Conservation (phyloP, 78 protist genomes). For the Dictyostelium purpureum region DNA sequence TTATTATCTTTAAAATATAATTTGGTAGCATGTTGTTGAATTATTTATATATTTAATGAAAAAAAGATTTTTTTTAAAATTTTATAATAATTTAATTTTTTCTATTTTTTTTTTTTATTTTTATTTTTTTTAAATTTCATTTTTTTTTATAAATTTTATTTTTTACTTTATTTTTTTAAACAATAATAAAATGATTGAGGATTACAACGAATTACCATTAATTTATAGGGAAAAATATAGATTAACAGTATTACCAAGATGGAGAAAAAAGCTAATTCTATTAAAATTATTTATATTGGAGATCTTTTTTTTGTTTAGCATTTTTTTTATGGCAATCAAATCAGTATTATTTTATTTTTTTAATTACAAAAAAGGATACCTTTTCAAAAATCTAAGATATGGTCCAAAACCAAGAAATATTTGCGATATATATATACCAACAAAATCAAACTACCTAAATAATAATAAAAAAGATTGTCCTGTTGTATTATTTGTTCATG, state of each 20-base stretch:
- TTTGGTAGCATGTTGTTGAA: too few relatives aligned
- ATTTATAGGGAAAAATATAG: background rate
- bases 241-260: constrained; percentile 4
- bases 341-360: background rate
- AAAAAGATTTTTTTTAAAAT: too few relatives aligned
- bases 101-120: too few relatives aligned
- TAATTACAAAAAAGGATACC: background rate
- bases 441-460: background rate
- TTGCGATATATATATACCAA: constrained; percentile 36
- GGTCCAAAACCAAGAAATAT: constrained; percentile 21
- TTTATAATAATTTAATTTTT: too few relatives aligned
- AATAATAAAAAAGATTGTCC: constrained; percentile 6
- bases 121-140: too few relatives aligned
- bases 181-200: background rate
- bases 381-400: constrained; percentile 38
- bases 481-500: constrained; percentile 33
- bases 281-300: background rate
- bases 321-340: background rate
- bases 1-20: background rate
- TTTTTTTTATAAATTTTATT: too few relatives aligned
- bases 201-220: background rate
- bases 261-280: constrained; percentile 5
- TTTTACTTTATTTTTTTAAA: too few relatives aligned
- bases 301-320: background rate
- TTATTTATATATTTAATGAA: too few relatives aligned